Evolutionary conservation across 2,329 filamentous ascomycete genomes (phyloP), one percentile per base, ranked within the genome.

Genomic region (Aspergillus niger): DNA sequence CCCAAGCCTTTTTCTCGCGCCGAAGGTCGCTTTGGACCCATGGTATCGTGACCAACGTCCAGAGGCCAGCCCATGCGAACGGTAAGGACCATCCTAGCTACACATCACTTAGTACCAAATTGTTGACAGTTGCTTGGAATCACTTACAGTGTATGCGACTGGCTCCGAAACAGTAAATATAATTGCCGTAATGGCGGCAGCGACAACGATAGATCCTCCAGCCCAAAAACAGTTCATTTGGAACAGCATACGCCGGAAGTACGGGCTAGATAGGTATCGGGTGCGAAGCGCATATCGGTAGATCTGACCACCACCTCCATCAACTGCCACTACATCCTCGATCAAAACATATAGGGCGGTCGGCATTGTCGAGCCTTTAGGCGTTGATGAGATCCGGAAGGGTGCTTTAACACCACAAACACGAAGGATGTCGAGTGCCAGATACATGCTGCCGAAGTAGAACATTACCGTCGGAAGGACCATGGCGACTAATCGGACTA

Each of bases 281-380:
- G 77, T 80, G 53, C 80, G 75, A 20, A 86, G 69, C 0, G 80
- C 80, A 65, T 80, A 76, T 48, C 84, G 78, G 64, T 83, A 87
- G 2, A 76, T 80, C 59, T 82, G 79, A 1, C 84, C 84, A 8
- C 85, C 87, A 3, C 81, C 83, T 20, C 86, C 87, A 68, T 90
- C 88, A 43, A 90, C 88, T 4, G 85, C 86, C 13, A 89, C 82
- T 24, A 89, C 81, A 67, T 90, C 88, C 73, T 90, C 88, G 26
- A 89, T 84, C 30, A 90, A 80, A 53, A 87, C 88, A 66, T 88
- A 87, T 1, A 85, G 80, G 2, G 85, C 82, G 0, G 88, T 88
- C 3, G 83, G 81, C 59, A 89, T 83, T 5, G 73, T 76, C 15
- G 80, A 81, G 17, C 86, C 86, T 68, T 86, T 87, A 0, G 81